Percentiles rank a stretch among this genome's conserved stretches.
Evolutionary conservation across 2,329 filamentous ascomycete species (phyloP).

Genomic region (Penicillium sp.): DNA sequence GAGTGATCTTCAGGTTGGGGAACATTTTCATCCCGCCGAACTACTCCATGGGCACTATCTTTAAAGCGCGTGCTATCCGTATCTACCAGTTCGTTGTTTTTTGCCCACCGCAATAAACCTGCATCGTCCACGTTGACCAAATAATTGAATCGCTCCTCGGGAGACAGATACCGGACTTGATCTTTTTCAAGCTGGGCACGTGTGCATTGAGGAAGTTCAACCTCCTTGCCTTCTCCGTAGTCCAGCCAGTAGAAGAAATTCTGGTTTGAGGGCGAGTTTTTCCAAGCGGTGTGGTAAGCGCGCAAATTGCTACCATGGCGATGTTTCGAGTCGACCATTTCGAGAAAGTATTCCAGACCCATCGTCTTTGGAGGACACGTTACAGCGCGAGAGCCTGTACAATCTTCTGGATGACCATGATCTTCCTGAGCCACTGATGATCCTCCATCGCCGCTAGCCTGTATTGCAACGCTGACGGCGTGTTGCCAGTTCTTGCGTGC

Average conservation of each 20-base stretch:
- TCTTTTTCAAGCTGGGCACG: slow-evolving; percentile 74
- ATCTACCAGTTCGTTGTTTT: slow-evolving; percentile 75
- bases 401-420: slow-evolving; percentile 32
- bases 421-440: not conserved
- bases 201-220: slow-evolving; percentile 72
- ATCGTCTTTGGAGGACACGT: slow-evolving; percentile 72
- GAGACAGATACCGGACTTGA: slow-evolving; percentile 78
- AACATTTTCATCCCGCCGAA: slow-evolving; percentile 61
- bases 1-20: slow-evolving; percentile 53
- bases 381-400: slow-evolving; percentile 48
- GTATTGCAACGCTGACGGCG: slow-evolving; percentile 67
- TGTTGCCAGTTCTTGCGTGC: slow-evolving; percentile 76
- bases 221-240: slow-evolving; percentile 69
- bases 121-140: slow-evolving; percentile 73
- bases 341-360: slow-evolving; percentile 80
- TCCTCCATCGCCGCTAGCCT: slow-evolving; percentile 69
- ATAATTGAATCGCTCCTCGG: slow-evolving; percentile 80
- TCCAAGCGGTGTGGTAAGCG: slow-evolving; percentile 83
- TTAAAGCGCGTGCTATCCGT: slow-evolving; percentile 70
- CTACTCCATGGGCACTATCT: slow-evolving; percentile 76
- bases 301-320: slow-evolving; percentile 82
- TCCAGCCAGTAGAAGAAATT: slow-evolving; percentile 97
- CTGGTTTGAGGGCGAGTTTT: slow-evolving; percentile 71
- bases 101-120: slow-evolving; percentile 82
- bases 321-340: slow-evolving; percentile 87